phyloP scores from a whole-genome alignment of 345 rosid genomes.

The Punica granatum region DNA sequence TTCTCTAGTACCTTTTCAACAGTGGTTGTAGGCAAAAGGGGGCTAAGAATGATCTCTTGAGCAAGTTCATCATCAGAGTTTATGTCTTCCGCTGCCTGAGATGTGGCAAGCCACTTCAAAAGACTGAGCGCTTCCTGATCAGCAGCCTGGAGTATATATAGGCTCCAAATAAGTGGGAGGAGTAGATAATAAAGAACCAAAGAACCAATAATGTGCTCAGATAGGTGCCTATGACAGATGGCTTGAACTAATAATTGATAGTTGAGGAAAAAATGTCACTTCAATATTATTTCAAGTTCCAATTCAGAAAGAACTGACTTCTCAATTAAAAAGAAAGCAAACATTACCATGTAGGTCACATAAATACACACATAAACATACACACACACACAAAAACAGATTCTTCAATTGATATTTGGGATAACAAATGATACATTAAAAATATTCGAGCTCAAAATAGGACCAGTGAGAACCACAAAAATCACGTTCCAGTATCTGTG shows the following conservation, averaged over 20 bases:
- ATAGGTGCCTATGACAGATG: background rate
- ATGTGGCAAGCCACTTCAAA: slow-evolving; percentile 84
- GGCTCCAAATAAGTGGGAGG: slow-evolving; percentile 1
- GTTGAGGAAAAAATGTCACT: background rate
- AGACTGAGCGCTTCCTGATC: slow-evolving; percentile 72
- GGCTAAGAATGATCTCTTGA: slow-evolving; percentile 70
- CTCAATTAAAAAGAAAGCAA: background rate
- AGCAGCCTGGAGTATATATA: slow-evolving; percentile 30
- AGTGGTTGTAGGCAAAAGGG: slow-evolving; percentile 60
- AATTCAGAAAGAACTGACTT: background rate
- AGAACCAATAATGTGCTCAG: background rate
- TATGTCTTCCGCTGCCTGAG: slow-evolving; percentile 87
- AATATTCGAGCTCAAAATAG: background rate
- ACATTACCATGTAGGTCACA: too few species aligned
- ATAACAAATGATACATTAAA: too few species aligned
- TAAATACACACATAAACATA: too few species aligned
- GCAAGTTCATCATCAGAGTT: slow-evolving; percentile 93
- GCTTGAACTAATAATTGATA: background rate
- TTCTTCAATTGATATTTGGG: too few species aligned
- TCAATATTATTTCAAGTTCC: background rate
- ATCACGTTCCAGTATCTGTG: background rate
- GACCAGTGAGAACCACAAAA: background rate
- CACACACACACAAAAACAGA: too few species aligned
- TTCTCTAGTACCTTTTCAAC: slow-evolving; percentile 65
- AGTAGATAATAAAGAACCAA: background rate